Percentiles rank a stretch among this genome's conserved stretches.
These are phyloP conservation scores for Iberis amara DNA, from an alignment of 441 rosid genomes.

Conservation along the genomic window DNA sequence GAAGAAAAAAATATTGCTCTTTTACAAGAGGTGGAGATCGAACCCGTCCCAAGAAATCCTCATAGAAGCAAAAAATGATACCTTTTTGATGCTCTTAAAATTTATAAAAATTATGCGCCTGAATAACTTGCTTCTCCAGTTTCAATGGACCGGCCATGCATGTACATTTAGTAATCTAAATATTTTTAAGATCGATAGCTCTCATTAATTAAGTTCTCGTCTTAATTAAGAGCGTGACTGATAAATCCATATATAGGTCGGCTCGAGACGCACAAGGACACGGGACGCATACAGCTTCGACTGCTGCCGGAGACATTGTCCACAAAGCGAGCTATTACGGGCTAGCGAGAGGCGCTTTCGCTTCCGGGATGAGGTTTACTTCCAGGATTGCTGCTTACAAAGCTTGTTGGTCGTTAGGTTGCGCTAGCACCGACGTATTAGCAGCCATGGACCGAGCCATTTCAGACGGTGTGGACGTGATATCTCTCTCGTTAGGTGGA, in stretches of 20 bases:
- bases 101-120: no score
- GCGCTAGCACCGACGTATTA: constrained; percentile 40
- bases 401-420: constrained; percentile 46
- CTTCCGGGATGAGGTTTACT: constrained; percentile 45
- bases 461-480: constrained; percentile 54
- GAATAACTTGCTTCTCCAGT: no score
- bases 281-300: constrained; percentile 66
- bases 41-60: no score
- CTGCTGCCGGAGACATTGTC: constrained; percentile 46
- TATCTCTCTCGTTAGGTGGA: constrained; percentile 56
- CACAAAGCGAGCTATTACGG: constrained; percentile 37
- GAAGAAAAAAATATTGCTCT: no score
- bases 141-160: no score
- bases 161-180: no score
- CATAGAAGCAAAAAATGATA: no score
- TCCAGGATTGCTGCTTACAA: constrained; percentile 57
- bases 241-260: constrained; percentile 27
- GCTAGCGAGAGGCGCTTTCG: constrained; percentile 38
- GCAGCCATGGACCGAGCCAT: constrained; percentile 54
- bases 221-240: not conserved
- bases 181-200: no score
- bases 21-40: no score
- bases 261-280: constrained; percentile 54
- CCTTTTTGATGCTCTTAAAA: no score
- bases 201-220: no score